phyloP scores from a whole-genome alignment of 805 yeast species.

The Pichia rugopelliculosa region DNA sequence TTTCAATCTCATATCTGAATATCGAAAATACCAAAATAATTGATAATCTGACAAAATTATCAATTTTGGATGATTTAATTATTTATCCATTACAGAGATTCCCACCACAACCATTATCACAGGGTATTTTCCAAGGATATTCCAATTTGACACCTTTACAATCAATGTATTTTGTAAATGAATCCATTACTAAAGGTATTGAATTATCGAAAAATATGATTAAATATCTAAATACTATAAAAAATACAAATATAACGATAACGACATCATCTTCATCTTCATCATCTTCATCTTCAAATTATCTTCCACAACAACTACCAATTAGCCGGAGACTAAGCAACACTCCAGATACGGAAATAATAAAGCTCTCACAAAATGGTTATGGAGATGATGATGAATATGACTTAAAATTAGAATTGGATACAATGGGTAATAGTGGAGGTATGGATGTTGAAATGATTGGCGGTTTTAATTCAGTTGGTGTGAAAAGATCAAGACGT shows the following conservation, averaged over 20 bases:
- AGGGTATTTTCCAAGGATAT: slow-evolving; percentile 18
- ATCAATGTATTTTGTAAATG: slow-evolving; percentile 17
- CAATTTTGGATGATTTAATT: background rate
- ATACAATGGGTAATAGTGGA: slow-evolving; percentile 11
- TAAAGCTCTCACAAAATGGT: slow-evolving; percentile 19
- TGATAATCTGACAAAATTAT: slow-evolving; percentile 12
- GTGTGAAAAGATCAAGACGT: slow-evolving; percentile 19
- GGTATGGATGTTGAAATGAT: slow-evolving; percentile 25
- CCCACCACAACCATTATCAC: slow-evolving; percentile 13
- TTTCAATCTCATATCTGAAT: slow-evolving; percentile 19
- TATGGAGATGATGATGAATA: slow-evolving; percentile 24
- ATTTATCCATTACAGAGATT: slow-evolving; percentile 16
- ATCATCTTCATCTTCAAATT: background rate
- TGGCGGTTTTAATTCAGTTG: slow-evolving; percentile 16
- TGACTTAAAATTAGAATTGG: slow-evolving; percentile 12
- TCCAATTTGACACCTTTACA: slow-evolving; percentile 10
- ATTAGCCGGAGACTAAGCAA: background rate
- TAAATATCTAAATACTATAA: background rate
- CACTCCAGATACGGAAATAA: slow-evolving; percentile 7
- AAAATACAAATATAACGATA: background rate
- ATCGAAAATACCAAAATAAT: slow-evolving; percentile 16
- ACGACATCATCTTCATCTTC: background rate
- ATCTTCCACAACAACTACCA: too few relatives aligned
- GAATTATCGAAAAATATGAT: slow-evolving; percentile 8
- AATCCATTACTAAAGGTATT: slow-evolving; percentile 17